Evolutionary conservation across 2,329 filamentous ascomycete species (phyloP).

Genomic region (Fusarium pseudocircinatum): DNA sequence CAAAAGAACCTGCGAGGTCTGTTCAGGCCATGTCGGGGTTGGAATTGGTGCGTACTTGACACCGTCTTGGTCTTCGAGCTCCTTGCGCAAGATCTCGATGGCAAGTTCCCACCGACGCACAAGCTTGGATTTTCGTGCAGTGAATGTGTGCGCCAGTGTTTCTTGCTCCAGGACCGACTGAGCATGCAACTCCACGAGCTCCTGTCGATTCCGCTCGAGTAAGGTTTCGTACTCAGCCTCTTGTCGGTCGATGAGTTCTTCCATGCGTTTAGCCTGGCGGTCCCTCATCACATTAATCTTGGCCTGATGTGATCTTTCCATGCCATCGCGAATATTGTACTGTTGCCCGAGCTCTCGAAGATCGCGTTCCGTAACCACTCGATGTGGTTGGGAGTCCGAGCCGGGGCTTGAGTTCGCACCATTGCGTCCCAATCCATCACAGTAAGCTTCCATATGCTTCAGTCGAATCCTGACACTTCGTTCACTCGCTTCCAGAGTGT

Average conservation of each 20-base stretch:
- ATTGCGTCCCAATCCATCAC: slow-evolving; percentile 59
- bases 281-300: slow-evolving; percentile 74
- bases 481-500: slow-evolving; percentile 65
- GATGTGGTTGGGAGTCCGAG: slow-evolving; percentile 50
- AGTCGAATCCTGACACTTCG: slow-evolving; percentile 65
- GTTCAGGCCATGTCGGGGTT: slow-evolving; percentile 47
- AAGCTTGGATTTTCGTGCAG: slow-evolving; percentile 55
- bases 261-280: slow-evolving; percentile 69
- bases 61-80: slow-evolving; percentile 58
- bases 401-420: slow-evolving; percentile 45
- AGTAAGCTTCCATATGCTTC: slow-evolving; percentile 75
- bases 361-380: slow-evolving; percentile 68
- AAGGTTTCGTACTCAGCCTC: slow-evolving; percentile 60
- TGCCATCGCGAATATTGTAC: slow-evolving; percentile 67
- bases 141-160: slow-evolving; percentile 56
- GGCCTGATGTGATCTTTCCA: slow-evolving; percentile 66
- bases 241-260: slow-evolving; percentile 66
- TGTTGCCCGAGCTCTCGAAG: slow-evolving; percentile 68
- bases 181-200: slow-evolving; percentile 59
- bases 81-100: slow-evolving; percentile 63
- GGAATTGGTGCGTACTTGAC: slow-evolving; percentile 53
- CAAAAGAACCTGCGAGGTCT: slow-evolving; percentile 1
- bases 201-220: slow-evolving; percentile 56
- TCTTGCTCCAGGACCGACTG: slow-evolving; percentile 62
- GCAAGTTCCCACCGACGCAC: slow-evolving; percentile 62